Evolutionary conservation across 1,139 yeast species (phyloP), one percentile per base, ranked within the genome.

Genomic region (Pichia sp.): DNA sequence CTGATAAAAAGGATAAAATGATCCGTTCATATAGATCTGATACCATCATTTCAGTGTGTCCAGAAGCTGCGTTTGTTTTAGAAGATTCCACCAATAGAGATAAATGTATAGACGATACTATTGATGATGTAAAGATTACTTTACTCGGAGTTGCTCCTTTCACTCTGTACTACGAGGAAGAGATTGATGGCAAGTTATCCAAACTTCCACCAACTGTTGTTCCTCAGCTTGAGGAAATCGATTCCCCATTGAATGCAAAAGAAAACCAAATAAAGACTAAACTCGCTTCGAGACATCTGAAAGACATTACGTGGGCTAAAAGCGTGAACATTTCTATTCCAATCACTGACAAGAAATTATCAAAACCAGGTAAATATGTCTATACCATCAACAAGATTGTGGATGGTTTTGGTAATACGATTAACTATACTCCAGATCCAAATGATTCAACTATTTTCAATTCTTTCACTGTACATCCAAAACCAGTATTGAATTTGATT

Each of bases 101-200:
- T 54, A 72, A 75, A 51, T 88, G 96, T 65, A 65, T 81, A 35
- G 85, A 81, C 4, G 83, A 77, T 49, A 60, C 72, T 10, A 65
- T 82, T n/a, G 56, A 55, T 32, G 53, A 55, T 32, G 26, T 62
- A 5, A 36, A 65, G 40, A 69, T 88, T 32, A 69, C 75, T 4
- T 73, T 81, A 1, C 67, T 68, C 37, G 96, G 96, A 46, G 84
- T 85, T 2, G 81, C 90, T 1, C 97, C 97, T 0, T 64, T 87
- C 42, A 73, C 72, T 33, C 69, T 86, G 29, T 72, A 74, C 47
- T 80, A 87, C 52, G 72, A 73, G 28, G 73, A 83, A 40, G 69
- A 72, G 33, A 63, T 83, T 16, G 72, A 77, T 53, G 85, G 64
- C 0, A 52, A 48, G 26, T 44, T 59, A 16, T 49, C 57, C 1